Base-by-base conservation (phyloP, 169 alveolate genomes). In the Plasmodium cynomolgi region DNA sequence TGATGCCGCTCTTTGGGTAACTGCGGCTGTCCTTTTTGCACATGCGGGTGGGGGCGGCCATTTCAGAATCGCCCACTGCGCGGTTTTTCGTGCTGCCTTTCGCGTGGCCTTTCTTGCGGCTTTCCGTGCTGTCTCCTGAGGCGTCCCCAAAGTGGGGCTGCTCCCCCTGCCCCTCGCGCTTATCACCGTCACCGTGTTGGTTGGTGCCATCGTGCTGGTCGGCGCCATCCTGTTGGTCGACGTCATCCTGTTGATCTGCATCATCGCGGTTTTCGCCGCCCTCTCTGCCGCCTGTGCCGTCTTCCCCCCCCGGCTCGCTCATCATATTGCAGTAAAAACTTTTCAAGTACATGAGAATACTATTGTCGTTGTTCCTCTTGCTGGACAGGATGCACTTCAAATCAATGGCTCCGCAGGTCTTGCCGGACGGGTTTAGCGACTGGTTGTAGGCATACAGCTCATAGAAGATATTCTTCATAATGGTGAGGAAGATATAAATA, bases 361-460 rank as follows among this genome's bases (percentile, higher is more conserved):
- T 79, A 34, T 80, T 90, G 34, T 90, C 94, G 82, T 90, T 77
- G 71, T 86, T 86, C 44, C 93, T 34, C 68, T 54, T 86, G 62
- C 71, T 56, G 15, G 93, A 86, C n/a, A 86, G 33, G 71, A 86
- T 86, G 44, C 81, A 11, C 71, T 79, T 86, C 54, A 86, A 56
- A 54, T 86, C 85, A 3, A 86, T 26, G n/a, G 72, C 6, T 20
- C n/a, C 68, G 33, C 81, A 62, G 33, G 15, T 39, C 81, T 86
- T 74, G 11, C 41, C 71, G 31, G 54, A 29, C 15, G 41, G 62
- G 23, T 23, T 74, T 11, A 90, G 74, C 20, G 94, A 90, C 54
- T 90, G 94, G n/a, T 90, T 90, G 41, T 90, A 90, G 13, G 90
- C 83, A 68, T 90, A 90, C 39, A 90, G 50, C 82, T 90, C 94